Base-by-base conservation (phyloP, 2,329 filamentous ascomycete species). In the Alternaria rosae region DNA sequence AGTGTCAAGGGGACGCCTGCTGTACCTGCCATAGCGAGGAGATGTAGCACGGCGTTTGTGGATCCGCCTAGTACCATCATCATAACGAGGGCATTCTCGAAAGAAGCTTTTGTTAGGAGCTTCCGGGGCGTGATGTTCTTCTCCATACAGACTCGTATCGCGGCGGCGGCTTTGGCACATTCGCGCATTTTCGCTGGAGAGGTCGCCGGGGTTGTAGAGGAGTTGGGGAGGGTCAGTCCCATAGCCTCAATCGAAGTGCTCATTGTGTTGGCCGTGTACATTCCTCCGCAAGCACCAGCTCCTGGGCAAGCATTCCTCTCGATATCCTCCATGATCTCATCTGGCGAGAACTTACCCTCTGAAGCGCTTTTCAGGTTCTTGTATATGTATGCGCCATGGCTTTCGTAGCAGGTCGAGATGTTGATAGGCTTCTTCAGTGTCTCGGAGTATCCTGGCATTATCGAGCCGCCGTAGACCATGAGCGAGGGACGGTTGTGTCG, bases 231-330 rank as follows among this genome's bases (percentile, higher is more conserved):
- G 0, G 89, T 89, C 28, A 97, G 84, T 26, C 93, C 93, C 86
- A 97, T 93, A 43, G 92, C 92, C 82, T 35, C 47, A 15, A 50
- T 50, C 47, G 47, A 50, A 4, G 92, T 94, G 5, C 92, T 92
- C 92, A 97, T 94, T 23, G 93, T 97, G 81, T 97, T 97, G 67
- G 93, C 93, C 1, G 93, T 97, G 82, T 93, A 97, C 93, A 97
- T 97, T 17, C 94, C 93, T 48, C 92, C 92, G 67, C 93, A 97
- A 1, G 92, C 93, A 28, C 93, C 93, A 2, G 88, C 87, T 9
- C 89, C 88, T 1, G 91, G 91, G 77, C 93, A 97, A 3, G 93
- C 89, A 73, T 95, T 86, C 65, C 83, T 84, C 81, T 94, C 91
- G 51, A 97, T 88, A 76, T 97, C 94, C 26, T 91, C 88, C 83